A percentile compares a stretch with the other conserved stretches of the same genome.
These are phyloP conservation scores for Alopecurus myosuroides DNA, from an alignment of 176 grass and related monocot genomes.

Conservation along the genomic window DNA sequence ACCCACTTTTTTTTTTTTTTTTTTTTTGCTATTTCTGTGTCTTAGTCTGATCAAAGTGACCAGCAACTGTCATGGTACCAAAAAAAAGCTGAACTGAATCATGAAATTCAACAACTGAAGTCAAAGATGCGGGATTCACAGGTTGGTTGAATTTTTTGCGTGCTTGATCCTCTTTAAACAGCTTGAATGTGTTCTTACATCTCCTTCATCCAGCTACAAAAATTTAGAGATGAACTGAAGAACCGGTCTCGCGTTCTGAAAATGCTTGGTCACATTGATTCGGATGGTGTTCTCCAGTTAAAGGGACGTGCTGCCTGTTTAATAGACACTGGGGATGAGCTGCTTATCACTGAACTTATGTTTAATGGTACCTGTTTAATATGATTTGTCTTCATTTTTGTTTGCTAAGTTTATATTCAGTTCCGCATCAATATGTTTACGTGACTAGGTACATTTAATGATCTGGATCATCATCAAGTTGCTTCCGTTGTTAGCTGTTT, in stretches of 20 bases:
- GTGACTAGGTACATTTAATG: conserved; percentile 83
- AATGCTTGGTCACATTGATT: conserved; percentile 95
- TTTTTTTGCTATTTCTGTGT: conserved; percentile 8
- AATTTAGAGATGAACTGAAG: conserved; percentile 95
- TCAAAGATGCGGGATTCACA: conserved; percentile 96
- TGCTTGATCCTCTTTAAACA: conserved; percentile 19
- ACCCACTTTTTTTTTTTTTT: conserved; percentile 12
- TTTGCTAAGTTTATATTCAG: neutral
- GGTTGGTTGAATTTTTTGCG: conserved; percentile 36
- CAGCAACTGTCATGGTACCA: conserved; percentile 86
- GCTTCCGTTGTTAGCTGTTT: conserved; percentile 89
- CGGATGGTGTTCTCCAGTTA: conserved; percentile 90
- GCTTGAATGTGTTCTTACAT: conserved; percentile 24
- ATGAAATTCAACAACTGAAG: conserved; percentile 85
- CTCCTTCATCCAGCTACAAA: conserved; percentile 68
- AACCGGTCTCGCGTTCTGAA: conserved; percentile 90
- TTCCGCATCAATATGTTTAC: conserved; percentile 2
- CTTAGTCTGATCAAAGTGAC: conserved; percentile 87
- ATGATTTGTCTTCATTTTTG: neutral
- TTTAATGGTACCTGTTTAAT: conserved; percentile 66
- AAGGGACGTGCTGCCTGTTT: conserved; percentile 97
- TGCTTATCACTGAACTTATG: conserved; percentile 99
- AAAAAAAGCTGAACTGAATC: conserved; percentile 91
- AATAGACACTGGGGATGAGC: conserved; percentile 95
- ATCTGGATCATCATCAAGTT: conserved; percentile 98